Evolutionary conservation across 306 rosid genomes (phyloP), one percentile per base, ranked within the genome.

Genomic region (Betula pendula): DNA sequence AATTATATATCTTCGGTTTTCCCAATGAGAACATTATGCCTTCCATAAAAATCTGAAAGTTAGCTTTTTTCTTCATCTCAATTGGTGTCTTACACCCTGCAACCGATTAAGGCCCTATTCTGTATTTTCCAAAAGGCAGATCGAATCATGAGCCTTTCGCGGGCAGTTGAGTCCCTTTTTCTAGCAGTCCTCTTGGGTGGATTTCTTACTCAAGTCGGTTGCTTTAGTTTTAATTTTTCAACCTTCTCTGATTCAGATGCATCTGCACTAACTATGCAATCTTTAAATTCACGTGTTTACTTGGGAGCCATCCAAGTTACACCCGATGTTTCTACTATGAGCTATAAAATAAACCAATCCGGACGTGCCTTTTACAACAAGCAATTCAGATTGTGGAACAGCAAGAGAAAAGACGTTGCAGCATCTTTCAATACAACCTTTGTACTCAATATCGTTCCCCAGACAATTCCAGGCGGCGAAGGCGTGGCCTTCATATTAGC

Each of bases 401-500:
- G 68, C 79, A 66, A 82, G 74, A 74, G 69, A 2, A 70, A 63
- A 6, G 81, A 75, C 67, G 67, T 65, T 45, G 43, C 11, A 5
- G 83, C 89, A 42, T 17, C 58, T 12, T 86, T 86, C 75, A 86
- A 45, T 25, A 83, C 87, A 44, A 80, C 83, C 69, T 83, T 86
- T 77, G 72, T 77, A 1, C 79, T 86, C 60, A 80, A 75, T 51
- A 71, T 83, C 17, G 4, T 0, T 0, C 73, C 80, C 2, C 4
- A 59, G 53, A 86, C 85, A 0, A 42, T 74, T 40, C 85, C 81
- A 12, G 79, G 75, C 50, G 87, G 87, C 59, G 89, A 86, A 77
- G 89, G 89, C 11, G 47, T 86, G 70, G 87, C 85, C 42, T 86
- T 86, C n/a, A 86, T 86, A 67, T 80, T 86, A 75, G 66, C 87